Evolutionary conservation across 2,329 filamentous ascomycete species (phyloP).

Genomic region (Stenocarpella maydis): DNA sequence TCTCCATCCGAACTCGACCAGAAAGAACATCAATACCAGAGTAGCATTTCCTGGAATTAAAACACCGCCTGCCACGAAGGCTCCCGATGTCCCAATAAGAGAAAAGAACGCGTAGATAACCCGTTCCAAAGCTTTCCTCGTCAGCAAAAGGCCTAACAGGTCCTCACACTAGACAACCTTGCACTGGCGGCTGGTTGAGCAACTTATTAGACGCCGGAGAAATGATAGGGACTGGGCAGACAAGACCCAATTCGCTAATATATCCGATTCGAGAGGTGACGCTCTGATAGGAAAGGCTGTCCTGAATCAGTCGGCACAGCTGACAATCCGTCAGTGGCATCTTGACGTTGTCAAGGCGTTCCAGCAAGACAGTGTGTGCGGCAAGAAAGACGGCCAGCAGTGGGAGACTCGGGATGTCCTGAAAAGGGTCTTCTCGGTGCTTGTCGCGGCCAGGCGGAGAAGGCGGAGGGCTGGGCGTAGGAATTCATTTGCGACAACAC

Average conservation of each 20-base stretch:
- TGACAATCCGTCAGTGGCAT: not conserved
- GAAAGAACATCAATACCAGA: too few relatives aligned
- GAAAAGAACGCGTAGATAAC: not conserved
- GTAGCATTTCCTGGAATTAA: not conserved
- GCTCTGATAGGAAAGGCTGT: not conserved
- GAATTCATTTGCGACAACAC: not conserved
- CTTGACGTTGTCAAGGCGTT: not conserved
- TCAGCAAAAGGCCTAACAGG: not conserved
- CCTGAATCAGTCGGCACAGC: not conserved
- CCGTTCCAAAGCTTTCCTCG: not conserved
- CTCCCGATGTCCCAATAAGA: not conserved
- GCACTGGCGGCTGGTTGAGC: constrained; percentile 9
- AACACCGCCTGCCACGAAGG: too few relatives aligned
- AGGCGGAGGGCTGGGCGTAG: not conserved
- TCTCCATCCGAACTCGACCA: not conserved
- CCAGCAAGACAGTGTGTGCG: not conserved
- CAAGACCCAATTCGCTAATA: not conserved
- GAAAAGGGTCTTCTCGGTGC: not conserved
- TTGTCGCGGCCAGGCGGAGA: not conserved
- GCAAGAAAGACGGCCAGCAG: not conserved
- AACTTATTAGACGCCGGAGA: not conserved
- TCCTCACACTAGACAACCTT: not conserved
- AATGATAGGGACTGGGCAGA: not conserved
- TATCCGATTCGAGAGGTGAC: not conserved
- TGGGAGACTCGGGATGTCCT: not conserved